Evolutionary conservation across 306 rosid species (phyloP), one percentile per base, ranked within the genome.

Genomic region (Astragalus membranaceus): DNA sequence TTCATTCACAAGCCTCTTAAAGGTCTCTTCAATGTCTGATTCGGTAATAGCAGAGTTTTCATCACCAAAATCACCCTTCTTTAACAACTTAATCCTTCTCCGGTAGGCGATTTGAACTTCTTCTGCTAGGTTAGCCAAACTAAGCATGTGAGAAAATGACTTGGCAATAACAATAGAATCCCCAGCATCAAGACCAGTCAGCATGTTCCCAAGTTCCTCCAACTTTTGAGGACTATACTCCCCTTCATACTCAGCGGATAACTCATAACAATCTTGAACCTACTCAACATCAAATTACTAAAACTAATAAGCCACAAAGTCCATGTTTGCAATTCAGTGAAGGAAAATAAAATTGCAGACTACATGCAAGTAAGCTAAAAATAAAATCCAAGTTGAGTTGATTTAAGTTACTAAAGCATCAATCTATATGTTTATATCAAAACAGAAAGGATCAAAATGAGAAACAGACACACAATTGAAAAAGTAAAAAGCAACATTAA

Each of bases 91-190:
- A 67, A 85, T 91, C 87, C 99, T 91, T 74, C 99, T 91, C 41
- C 99, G 68, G 83, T 95, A 91, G 1, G 99, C 99, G 76, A 95
- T 91, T 85, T 95, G 99, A 78, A 95, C 99, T 74, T 95, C 99
- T 85, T 95, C 99, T 0, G 97, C 99, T 77, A 95, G 75, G 71
- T 95, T 91, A 79, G 97, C 99, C 90, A 95, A 67, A 83, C 75
- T 95, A 74, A 95, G 99, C 99, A 95, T 95, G 86, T 95, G 96
- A 72, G 99, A 82, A 70, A 95, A 95, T n/a, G 99, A 89, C 63
- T 95, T 95, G 1, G 99, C 91, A 75, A 95, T 70, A 8, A 95
- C 99, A 37, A 95, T 95, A 1, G 99, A 89, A 59, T 95, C 97
- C 73, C 99, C 99, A 10, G 99, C 96, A 72, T 95, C 99, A 85